phyloP scores from a whole-genome alignment of 2,329 filamentous ascomycete genomes.

The Amylocarpus encephaloides region DNA sequence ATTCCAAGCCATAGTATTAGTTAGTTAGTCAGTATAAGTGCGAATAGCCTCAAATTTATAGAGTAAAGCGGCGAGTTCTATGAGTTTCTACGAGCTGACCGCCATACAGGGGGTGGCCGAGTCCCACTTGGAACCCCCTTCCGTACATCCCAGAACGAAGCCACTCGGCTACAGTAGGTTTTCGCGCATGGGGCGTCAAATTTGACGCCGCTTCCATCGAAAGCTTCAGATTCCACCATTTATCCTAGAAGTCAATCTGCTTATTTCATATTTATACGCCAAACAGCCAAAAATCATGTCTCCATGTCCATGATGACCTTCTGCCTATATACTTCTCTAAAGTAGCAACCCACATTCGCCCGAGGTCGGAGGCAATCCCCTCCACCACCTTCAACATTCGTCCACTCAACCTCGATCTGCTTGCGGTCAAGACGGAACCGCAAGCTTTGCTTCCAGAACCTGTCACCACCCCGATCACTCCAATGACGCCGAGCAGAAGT shows the following conservation, averaged over 20 bases:
- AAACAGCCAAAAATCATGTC: conserved; percentile 11
- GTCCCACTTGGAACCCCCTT: no score
- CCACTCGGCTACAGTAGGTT: not conserved
- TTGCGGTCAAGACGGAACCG: conserved; percentile 24
- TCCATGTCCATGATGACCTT: conserved; percentile 11
- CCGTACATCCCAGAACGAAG: no score
- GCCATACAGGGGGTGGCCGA: no score
- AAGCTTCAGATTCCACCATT: not conserved
- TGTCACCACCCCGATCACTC: conserved; percentile 26
- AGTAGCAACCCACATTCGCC: conserved; percentile 17
- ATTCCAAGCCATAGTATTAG: no score
- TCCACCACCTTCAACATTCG: conserved; percentile 24
- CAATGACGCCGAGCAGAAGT: conserved; percentile 38
- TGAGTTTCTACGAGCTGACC: no score
- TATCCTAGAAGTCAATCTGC: not conserved
- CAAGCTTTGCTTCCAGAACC: conserved; percentile 24
- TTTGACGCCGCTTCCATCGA: not conserved
- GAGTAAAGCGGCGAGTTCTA: no score
- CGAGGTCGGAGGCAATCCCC: conserved; percentile 29
- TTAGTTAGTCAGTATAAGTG: no score
- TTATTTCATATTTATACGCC: not conserved
- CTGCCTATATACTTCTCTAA: conserved; percentile 5
- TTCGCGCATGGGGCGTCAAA: not conserved
- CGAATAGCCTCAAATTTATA: no score
- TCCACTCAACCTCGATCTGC: conserved; percentile 19